Base-by-base conservation (phyloP, 305 asterid species). In the Withania somnifera region DNA sequence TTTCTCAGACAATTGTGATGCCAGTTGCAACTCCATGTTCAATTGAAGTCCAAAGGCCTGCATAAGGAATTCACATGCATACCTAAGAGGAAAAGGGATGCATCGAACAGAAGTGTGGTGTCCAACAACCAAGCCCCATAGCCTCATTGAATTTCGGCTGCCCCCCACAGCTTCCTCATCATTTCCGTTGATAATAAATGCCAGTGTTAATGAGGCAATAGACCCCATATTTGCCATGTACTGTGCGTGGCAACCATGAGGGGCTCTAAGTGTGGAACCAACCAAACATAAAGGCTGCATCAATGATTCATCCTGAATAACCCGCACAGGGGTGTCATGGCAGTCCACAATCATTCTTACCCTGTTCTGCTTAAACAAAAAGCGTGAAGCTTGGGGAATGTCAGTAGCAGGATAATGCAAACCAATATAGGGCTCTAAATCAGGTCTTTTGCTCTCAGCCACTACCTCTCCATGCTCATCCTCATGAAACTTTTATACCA, bases 201-300 rank as follows among this genome's bases (percentile, higher is more conserved):
- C 93, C 86, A 95, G 83, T 1, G 93, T 88, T 85, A 95, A 79
- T 0, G 98, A 93, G 15, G 98, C 98, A 57, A 88, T 95, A 32
- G 98, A 91, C 45, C 99, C 97, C 99, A 95, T 95, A 75, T 95
- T 95, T 6, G 92, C 95, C 99, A 95, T 95, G 89, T 95, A 95
- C 81, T 91, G 98, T 7, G 97, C 92, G 3, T 95, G 99, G 89
- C 97, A 95, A 53, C 92, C 97, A 78, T 93, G 98, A 50, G 99
- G 98, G 7, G 99, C 95, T 86, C 97, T 85, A 13, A 95, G 95
- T 3, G 99, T 93, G 1, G 99, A 95, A 38, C 98, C 97, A 34
- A 95, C 98, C 82, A 95, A 85, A 87, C 97, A 92, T 83, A 93
- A 81, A 57, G 98, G 95, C 84, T 95, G 98, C 93, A 90, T 84